Conservation (phyloP, 2,329 filamentous ascomycete genomes). For the Fusarium paranaense region DNA sequence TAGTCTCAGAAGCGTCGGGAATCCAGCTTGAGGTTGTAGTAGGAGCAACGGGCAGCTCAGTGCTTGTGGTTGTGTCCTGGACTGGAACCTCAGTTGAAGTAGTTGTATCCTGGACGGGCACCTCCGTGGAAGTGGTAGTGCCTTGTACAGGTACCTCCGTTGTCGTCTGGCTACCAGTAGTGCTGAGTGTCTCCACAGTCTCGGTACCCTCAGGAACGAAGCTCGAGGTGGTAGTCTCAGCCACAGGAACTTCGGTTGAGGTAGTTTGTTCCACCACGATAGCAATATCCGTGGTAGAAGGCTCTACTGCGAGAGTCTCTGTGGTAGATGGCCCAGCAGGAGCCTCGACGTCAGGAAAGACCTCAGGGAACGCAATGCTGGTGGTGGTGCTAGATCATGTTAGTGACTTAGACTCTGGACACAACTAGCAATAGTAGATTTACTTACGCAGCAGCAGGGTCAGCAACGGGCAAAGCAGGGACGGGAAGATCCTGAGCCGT, state of each 20-base stretch:
- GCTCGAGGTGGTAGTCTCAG: neutral
- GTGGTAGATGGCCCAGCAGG: neutral
- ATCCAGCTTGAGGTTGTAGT: neutral
- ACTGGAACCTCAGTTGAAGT: neutral
- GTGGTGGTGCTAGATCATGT: neutral
- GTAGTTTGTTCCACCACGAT: conserved; percentile 2
- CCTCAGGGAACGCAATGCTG: neutral
- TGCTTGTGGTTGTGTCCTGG: neutral
- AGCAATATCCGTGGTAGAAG: neutral
- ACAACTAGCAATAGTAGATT: neutral
- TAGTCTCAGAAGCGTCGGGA: neutral
- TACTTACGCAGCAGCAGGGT: neutral
- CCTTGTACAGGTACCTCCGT: neutral
- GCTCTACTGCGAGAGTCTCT: neutral
- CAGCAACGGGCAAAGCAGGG: neutral
- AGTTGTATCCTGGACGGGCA: neutral
- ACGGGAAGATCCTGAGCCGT: conserved; percentile 17
- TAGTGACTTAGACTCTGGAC: neutral
- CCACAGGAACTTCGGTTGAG: neutral
- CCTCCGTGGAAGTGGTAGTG: neutral
- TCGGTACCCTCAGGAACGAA: neutral
- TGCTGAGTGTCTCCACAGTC: neutral
- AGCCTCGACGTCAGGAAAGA: neutral
- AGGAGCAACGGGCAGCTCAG: neutral
- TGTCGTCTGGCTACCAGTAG: neutral